These are phyloP conservation scores for Beauveria sp. DNA, from an alignment of 2,329 filamentous ascomycete genomes.

Conservation along the genomic window DNA sequence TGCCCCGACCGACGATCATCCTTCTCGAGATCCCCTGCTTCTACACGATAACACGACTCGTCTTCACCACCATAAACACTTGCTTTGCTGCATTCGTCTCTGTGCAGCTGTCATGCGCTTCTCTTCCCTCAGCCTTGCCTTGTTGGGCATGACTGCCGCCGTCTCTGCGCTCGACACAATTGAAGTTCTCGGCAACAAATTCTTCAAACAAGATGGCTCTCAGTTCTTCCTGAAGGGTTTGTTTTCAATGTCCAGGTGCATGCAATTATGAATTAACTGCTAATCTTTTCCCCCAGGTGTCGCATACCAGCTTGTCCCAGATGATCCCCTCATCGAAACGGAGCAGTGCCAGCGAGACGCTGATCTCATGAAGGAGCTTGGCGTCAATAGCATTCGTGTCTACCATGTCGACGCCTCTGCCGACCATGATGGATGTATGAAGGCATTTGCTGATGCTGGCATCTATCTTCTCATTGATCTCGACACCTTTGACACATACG, in stretches of 20 bases:
- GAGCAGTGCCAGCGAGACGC: conserved; percentile 73
- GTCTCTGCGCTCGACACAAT: conserved; percentile 40
- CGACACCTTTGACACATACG: conserved; percentile 65
- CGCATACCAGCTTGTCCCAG: conserved; percentile 56
- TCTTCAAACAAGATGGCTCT: conserved; percentile 72
- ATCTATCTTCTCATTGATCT: conserved; percentile 83
- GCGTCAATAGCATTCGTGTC: conserved; percentile 76
- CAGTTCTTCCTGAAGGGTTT: conserved; percentile 81
- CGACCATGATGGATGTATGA: conserved; percentile 76
- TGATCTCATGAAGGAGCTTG: conserved; percentile 68
- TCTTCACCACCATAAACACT: neutral
- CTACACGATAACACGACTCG: neutral
- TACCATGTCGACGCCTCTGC: conserved; percentile 73
- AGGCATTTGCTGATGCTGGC: conserved; percentile 66
- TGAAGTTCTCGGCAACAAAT: conserved; percentile 64
- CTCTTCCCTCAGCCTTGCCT: conserved; percentile 25
- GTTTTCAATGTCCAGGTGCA: conserved; percentile 7
- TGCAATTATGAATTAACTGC: neutral
- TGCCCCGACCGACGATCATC: neutral
- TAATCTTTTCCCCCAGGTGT: conserved; percentile 46
- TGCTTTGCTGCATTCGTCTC: neutral
- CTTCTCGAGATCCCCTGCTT: neutral
- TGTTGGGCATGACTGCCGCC: conserved; percentile 26
- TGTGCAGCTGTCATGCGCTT: conserved; percentile 29
- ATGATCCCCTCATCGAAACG: conserved; percentile 69